Conservation (phyloP, 805 yeast species). For the Saccharomycopsis oosterbeekiorum region DNA sequence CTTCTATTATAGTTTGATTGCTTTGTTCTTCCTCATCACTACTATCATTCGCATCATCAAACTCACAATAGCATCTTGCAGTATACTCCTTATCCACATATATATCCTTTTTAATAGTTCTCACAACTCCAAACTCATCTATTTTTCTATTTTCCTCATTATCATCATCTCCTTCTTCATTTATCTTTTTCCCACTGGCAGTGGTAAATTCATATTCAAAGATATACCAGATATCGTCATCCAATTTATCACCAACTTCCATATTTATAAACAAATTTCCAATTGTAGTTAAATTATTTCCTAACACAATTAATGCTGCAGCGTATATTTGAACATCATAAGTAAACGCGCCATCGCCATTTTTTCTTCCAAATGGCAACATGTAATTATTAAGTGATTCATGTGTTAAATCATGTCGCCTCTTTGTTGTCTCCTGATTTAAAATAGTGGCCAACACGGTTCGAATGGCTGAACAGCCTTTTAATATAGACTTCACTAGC, state of each 20-base stretch:
- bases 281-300: conserved; percentile 37
- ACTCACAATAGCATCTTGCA: conserved; percentile 31
- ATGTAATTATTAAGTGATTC: conserved; percentile 50
- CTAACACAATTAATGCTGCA: conserved; percentile 43
- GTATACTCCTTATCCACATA: conserved; percentile 22
- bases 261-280: conserved; percentile 45
- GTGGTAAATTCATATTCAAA: conserved; percentile 47
- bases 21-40: conserved; percentile 18
- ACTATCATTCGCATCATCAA: conserved; percentile 22
- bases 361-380: conserved; percentile 57
- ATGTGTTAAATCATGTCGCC: conserved; percentile 48
- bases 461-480: conserved; percentile 58
- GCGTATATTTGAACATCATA: conserved; percentile 51
- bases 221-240: conserved; percentile 56
- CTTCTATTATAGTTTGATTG: not conserved
- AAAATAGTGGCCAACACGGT: conserved; percentile 51
- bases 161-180: conserved; percentile 22
- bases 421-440: conserved; percentile 35
- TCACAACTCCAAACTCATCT: conserved; percentile 14
- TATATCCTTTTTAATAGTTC: conserved; percentile 18
- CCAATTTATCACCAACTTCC: conserved; percentile 51
- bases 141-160: conserved; percentile 22
- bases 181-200: conserved; percentile 27
- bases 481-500: conserved; percentile 38
- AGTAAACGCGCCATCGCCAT: conserved; percentile 48